phyloP scores from a whole-genome alignment of 768 basidiomycete genomes.

The Boletus pseudopeckii region DNA sequence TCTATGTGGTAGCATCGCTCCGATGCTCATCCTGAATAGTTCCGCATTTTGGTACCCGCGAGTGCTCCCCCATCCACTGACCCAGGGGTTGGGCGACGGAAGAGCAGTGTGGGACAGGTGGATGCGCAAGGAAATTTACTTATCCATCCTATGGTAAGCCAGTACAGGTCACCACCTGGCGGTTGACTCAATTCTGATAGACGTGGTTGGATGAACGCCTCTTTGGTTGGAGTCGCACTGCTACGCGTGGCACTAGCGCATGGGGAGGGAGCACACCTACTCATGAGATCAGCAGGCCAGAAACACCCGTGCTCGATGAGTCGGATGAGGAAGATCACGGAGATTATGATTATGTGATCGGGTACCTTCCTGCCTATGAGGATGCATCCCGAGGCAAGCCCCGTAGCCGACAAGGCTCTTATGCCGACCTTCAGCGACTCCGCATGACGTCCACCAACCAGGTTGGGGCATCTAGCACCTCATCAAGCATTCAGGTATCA shows the following conservation, averaged over 20 bases:
- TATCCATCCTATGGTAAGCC: constrained; percentile 78
- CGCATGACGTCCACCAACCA: constrained; percentile 36
- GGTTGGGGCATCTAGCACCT: constrained; percentile 6
- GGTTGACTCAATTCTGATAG: constrained; percentile 25
- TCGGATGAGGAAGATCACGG: constrained; percentile 87
- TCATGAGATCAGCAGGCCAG: constrained; percentile 59
- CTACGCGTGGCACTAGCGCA: constrained; percentile 77
- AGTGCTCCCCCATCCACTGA: constrained; percentile 77
- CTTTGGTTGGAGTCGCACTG: constrained; percentile 86
- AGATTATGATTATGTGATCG: constrained; percentile 88
- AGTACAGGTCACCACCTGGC: constrained; percentile 11
- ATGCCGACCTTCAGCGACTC: constrained; percentile 76
- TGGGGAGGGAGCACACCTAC: constrained; percentile 63
- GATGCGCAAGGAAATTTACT: constrained; percentile 82
- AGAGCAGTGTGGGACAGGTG: constrained; percentile 77
- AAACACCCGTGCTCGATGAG: constrained; percentile 73
- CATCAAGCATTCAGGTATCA: constrained; percentile 15
- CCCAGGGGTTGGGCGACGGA: constrained; percentile 74
- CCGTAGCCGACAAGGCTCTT: constrained; percentile 67
- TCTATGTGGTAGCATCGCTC: background rate
- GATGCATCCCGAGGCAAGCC: constrained; percentile 42
- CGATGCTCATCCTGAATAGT: constrained; percentile 38
- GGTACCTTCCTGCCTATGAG: constrained; percentile 53
- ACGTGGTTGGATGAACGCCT: constrained; percentile 92
- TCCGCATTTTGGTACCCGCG: constrained; percentile 77